A percentile compares a stretch with the other conserved stretches of the same genome.
Conservation (phyloP, 345 rosid species). For the Populus tremula region DNA sequence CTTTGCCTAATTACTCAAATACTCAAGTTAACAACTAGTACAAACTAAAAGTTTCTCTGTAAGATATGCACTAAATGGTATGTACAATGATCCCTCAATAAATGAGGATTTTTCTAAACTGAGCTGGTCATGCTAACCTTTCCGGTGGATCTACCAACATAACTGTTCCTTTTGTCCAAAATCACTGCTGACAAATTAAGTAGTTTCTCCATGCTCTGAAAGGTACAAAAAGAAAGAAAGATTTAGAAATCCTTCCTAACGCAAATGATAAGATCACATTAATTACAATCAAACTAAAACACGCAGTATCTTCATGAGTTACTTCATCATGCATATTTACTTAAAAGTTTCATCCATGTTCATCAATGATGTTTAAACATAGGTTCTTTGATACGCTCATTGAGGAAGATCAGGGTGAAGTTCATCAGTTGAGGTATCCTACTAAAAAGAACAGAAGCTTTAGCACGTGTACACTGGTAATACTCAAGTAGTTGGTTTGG, state of each 20-base stretch:
- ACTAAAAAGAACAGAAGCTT: background rate
- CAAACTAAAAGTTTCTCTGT: background rate
- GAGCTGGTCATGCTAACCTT: conserved; percentile 32
- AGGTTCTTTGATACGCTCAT: background rate
- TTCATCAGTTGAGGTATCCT: background rate
- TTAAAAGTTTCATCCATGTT: background rate
- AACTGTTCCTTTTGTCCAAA: conserved; percentile 17
- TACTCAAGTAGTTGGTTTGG: background rate
- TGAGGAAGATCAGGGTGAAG: background rate
- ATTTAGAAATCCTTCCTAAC: background rate
- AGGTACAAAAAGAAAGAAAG: background rate
- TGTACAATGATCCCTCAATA: background rate
- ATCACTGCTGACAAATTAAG: conserved; percentile 29
- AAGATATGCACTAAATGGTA: background rate
- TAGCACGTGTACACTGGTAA: background rate
- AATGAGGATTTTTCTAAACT: background rate
- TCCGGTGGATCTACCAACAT: conserved; percentile 21
- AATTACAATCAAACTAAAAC: background rate
- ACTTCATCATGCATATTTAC: background rate
- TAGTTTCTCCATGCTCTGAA: conserved; percentile 52
- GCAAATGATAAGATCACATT: background rate
- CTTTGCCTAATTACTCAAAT: background rate
- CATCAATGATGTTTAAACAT: conserved; percentile 9
- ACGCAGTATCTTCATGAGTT: background rate
- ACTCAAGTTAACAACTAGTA: background rate